Percentiles rank a stretch among this genome's conserved stretches.
Conservation (phyloP, 2,329 filamentous ascomycete species). For the Clonostachys sp. region DNA sequence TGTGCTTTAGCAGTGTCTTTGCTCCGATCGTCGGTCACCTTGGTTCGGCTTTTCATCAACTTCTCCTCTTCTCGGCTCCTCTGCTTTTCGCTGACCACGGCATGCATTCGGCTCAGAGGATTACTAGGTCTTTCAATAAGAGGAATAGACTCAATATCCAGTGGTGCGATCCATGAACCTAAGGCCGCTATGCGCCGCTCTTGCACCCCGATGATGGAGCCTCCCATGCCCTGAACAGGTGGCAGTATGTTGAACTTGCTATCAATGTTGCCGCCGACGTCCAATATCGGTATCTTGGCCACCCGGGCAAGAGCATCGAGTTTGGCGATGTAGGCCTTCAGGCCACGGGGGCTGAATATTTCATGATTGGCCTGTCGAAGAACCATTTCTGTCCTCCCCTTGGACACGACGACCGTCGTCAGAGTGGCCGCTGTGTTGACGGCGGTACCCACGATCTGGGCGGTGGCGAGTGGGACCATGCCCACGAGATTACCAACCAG, state of each 20-base stretch:
- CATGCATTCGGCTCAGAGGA: conserved; percentile 5
- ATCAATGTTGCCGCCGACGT: conserved; percentile 5
- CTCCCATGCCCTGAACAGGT: conserved; percentile 3
- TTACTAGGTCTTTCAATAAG: neutral
- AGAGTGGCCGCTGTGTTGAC: conserved; percentile 4
- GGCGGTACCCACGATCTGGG: conserved; percentile 7
- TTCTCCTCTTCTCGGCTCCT: conserved; percentile 6
- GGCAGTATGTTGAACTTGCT: conserved; percentile 5
- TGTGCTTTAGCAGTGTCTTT: too few species aligned
- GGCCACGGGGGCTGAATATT: conserved; percentile 6
- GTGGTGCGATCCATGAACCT: conserved; percentile 5
- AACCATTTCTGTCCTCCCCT: conserved; percentile 8
- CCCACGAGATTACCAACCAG: conserved; percentile 7
- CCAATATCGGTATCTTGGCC: conserved; percentile 7
- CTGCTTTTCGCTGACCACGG: conserved; percentile 6
- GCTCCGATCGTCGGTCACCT: neutral
- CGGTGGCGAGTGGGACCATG: conserved; percentile 9
- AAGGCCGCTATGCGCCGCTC: conserved; percentile 7
- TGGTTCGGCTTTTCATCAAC: conserved; percentile 5
- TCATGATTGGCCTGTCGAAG: conserved; percentile 6
- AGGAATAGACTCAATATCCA: conserved; percentile 7
- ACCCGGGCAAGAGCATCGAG: conserved; percentile 10
- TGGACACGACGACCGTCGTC: conserved; percentile 6
- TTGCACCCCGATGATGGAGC: conserved; percentile 1
- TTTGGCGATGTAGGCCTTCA: conserved; percentile 7